Percentiles rank a stretch among this genome's conserved stretches.
phyloP scores from a whole-genome alignment of 176 grass and related monocot genomes.

The Typha latifolia region DNA sequence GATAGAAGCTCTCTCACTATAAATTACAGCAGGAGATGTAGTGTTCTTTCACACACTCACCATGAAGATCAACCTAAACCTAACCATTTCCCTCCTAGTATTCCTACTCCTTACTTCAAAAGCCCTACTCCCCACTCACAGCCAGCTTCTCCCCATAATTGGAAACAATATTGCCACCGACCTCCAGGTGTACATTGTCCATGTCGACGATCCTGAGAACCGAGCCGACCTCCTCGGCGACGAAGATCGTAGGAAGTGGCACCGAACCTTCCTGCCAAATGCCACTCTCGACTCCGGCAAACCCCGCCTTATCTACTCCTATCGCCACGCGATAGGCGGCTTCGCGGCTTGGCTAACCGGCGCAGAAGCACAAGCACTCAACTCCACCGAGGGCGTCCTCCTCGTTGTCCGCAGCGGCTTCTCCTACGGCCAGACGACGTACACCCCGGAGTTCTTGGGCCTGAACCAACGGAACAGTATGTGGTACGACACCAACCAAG shows the following conservation, averaged over 20 bases:
- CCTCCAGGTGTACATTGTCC: not conserved
- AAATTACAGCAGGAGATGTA: too few relatives aligned
- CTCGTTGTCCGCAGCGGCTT: not conserved
- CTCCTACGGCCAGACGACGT: not conserved
- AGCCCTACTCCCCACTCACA: too few relatives aligned
- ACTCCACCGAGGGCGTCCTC: not conserved
- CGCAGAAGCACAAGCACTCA: not conserved
- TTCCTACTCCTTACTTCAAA: too few relatives aligned
- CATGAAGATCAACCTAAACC: too few relatives aligned
- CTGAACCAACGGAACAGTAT: not conserved
- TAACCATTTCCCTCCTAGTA: too few relatives aligned
- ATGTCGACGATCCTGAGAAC: not conserved
- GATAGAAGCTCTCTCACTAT: too few relatives aligned
- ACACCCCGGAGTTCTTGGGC: constrained; percentile 4
- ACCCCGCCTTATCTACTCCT: constrained; percentile 5
- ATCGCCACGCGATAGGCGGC: not conserved
- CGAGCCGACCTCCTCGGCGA: not conserved
- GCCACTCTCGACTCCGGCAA: not conserved
- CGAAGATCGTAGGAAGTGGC: not conserved
- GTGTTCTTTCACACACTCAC: too few relatives aligned
- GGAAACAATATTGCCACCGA: too few relatives aligned
- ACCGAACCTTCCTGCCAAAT: constrained; percentile 3
- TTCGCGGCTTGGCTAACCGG: not conserved
- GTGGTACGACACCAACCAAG: not conserved
- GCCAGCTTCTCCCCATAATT: too few relatives aligned